Conservation (phyloP, 768 basidiomycete species). For the Boletus reticulatus region DNA sequence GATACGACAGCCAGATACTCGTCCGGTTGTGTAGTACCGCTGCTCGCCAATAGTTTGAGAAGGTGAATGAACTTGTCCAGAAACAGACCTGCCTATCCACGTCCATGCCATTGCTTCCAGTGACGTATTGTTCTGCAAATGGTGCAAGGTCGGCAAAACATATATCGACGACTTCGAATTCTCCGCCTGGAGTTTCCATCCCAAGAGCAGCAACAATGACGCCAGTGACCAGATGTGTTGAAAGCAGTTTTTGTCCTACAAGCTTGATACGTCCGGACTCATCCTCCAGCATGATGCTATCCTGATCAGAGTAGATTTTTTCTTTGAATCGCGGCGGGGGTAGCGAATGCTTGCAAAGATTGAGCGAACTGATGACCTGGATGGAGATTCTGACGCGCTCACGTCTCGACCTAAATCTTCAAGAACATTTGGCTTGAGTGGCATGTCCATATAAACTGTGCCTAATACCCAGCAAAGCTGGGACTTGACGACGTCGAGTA, state of each 20-base stretch:
- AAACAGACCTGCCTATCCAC: constrained; percentile 51
- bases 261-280: constrained; percentile 91
- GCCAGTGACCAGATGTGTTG: constrained; percentile 78
- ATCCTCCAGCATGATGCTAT: constrained; percentile 90
- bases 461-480: constrained; percentile 89
- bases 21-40: constrained; percentile 35
- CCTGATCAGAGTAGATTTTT: constrained; percentile 76
- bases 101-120: constrained; percentile 52
- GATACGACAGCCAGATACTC: constrained; percentile 87
- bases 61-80: neutral
- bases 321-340: constrained; percentile 73
- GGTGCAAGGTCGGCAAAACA: constrained; percentile 85
- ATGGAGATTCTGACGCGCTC: constrained; percentile 31
- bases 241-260: constrained; percentile 68
- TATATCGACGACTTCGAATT: constrained; percentile 91
- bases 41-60: constrained; percentile 10
- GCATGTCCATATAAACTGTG: constrained; percentile 99
- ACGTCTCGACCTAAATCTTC: constrained; percentile 94
- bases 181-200: constrained; percentile 83
- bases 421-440: constrained; percentile 96
- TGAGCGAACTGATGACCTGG: constrained; percentile 2
- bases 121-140: constrained; percentile 24
- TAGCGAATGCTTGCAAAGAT: constrained; percentile 69
- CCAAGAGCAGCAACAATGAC: constrained; percentile 89
- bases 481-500: constrained; percentile 84